phyloP scores from a whole-genome alignment of 2,329 filamentous ascomycete genomes.

The Aspergillus fumigatus region DNA sequence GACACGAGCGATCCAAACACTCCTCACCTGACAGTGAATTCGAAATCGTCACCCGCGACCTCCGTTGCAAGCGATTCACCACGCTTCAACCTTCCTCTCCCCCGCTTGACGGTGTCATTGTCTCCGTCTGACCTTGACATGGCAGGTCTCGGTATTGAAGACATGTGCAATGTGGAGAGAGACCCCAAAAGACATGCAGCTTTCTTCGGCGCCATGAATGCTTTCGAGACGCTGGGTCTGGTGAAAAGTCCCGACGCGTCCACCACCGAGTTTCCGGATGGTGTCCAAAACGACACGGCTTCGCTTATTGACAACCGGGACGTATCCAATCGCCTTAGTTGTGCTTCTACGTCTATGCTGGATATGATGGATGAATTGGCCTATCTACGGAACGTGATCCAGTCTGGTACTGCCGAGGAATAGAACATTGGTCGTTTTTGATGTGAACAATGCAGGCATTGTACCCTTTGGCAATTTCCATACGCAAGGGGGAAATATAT shows the following conservation, averaged over 20 bases:
- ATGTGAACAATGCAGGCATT: neutral
- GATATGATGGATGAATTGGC: constrained; percentile 49
- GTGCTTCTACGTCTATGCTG: constrained; percentile 37
- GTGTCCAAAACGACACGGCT: constrained; percentile 2
- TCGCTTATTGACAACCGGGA: constrained; percentile 1
- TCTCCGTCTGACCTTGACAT: constrained; percentile 25
- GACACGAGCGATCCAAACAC: constrained; percentile 34
- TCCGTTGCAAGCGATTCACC: constrained; percentile 25
- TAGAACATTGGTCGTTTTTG: neutral
- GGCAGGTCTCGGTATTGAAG: constrained; percentile 31
- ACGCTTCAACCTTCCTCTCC: constrained; percentile 20
- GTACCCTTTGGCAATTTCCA: neutral
- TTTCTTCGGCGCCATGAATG: constrained; percentile 29
- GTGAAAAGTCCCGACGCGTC: constrained; percentile 22
- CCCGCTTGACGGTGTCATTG: constrained; percentile 22
- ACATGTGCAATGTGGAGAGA: constrained; percentile 28
- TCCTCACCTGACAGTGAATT: constrained; percentile 30
- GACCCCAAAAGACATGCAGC: constrained; percentile 36
- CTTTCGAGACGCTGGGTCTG: constrained; percentile 25
- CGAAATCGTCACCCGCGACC: constrained; percentile 25
- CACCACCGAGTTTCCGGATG: constrained; percentile 18
- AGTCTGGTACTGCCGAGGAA: constrained; percentile 23
- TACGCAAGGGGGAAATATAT: neutral
- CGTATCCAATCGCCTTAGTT: constrained; percentile 10
- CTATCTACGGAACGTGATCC: constrained; percentile 48